Conservation (phyloP, 768 basidiomycete species). For the Lepiota brunneoincarnata region DNA sequence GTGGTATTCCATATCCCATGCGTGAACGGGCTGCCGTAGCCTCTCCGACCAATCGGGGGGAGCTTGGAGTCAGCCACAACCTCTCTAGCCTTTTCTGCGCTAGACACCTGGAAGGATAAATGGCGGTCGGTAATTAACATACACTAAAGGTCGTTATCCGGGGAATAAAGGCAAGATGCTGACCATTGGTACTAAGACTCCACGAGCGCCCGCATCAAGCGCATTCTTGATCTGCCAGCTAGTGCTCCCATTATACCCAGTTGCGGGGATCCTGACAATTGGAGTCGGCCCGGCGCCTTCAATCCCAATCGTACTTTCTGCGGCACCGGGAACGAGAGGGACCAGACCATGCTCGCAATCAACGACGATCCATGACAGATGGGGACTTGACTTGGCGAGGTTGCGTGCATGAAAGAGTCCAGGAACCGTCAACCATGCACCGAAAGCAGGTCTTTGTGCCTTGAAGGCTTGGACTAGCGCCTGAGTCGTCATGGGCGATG, state of each 20-base stretch:
- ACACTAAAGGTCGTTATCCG: background rate
- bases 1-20: slow-evolving; percentile 56
- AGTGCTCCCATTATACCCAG: slow-evolving; percentile 51
- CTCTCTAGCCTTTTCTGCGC: slow-evolving; percentile 52
- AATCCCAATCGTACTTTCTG: slow-evolving; percentile 55
- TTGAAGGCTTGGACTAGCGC: slow-evolving; percentile 52
- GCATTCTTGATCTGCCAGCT: slow-evolving; percentile 74
- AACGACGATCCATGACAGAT: slow-evolving; percentile 62
- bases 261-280: slow-evolving; percentile 63
- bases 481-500: slow-evolving; percentile 46
- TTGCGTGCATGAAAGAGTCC: slow-evolving; percentile 58
- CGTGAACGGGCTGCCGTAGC: slow-evolving; percentile 65
- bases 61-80: slow-evolving; percentile 58
- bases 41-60: slow-evolving; percentile 59
- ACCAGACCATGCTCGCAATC: slow-evolving; percentile 71
- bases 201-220: slow-evolving; percentile 64
- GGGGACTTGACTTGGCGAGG: slow-evolving; percentile 51
- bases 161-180: slow-evolving; percentile 3
- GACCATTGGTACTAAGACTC: slow-evolving; percentile 69
- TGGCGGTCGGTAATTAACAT: background rate
- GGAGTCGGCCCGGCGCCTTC: slow-evolving; percentile 51
- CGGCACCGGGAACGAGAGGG: slow-evolving; percentile 51
- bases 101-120: slow-evolving; percentile 43
- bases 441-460: slow-evolving; percentile 59
- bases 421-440: slow-evolving; percentile 63